Conservation (phyloP, 176 grass and related monocot genomes). For the Coix lacrymajobi region DNA sequence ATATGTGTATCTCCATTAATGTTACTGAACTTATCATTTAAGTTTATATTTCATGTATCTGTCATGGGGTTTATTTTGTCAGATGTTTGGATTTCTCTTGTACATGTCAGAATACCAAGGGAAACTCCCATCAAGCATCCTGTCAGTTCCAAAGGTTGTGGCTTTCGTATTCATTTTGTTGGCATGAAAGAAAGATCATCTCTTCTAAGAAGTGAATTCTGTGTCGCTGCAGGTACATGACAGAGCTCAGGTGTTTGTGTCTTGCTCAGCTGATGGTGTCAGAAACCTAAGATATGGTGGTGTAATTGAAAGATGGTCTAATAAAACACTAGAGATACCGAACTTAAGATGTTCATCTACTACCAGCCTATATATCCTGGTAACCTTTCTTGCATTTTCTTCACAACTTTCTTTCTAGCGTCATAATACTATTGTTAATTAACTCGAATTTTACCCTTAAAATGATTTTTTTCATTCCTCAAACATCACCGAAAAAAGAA, state of each 20-base stretch:
- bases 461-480: background rate
- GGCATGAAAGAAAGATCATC: conserved; percentile 6
- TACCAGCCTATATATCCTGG: conserved; percentile 75
- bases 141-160: conserved; percentile 79
- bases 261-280: conserved; percentile 50
- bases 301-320: conserved; percentile 85
- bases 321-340: conserved; percentile 56
- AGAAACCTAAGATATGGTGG: conserved; percentile 60
- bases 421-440: background rate
- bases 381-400: conserved; percentile 28
- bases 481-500: background rate
- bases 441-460: background rate
- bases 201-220: conserved; percentile 30
- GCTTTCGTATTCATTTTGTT: background rate
- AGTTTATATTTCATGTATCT: conserved; percentile 11
- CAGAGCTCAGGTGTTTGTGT: conserved; percentile 90
- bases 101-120: conserved; percentile 63
- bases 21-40: background rate
- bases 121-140: conserved; percentile 43
- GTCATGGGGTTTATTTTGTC: conserved; percentile 36
- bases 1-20: background rate
- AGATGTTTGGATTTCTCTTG: conserved; percentile 95
- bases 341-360: conserved; percentile 66
- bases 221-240: conserved; percentile 77
- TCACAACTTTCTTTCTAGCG: background rate